phyloP scores from a whole-genome alignment of 164 flowering plant genomes.

The Brasenia schreberi region DNA sequence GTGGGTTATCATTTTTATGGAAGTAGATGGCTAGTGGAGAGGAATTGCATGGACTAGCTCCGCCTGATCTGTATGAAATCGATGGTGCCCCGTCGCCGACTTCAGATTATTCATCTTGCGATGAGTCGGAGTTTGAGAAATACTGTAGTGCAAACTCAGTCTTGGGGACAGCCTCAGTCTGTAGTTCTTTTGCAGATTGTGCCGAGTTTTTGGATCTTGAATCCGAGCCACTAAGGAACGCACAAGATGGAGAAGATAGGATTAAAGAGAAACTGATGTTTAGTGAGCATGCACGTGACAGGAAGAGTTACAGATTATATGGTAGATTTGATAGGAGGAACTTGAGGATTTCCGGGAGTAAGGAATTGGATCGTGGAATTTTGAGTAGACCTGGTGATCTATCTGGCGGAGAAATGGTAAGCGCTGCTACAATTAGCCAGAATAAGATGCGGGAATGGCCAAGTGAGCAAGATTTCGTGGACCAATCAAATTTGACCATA shows the following conservation, averaged over 20 bases:
- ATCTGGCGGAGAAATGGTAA: background rate
- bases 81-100: slow-evolving; percentile 5
- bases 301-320: background rate
- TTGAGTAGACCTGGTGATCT: background rate
- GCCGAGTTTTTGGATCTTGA: slow-evolving; percentile 48
- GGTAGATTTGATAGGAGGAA: background rate
- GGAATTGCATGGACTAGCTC: slow-evolving; percentile 15
- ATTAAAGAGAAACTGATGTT: background rate
- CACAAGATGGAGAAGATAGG: background rate
- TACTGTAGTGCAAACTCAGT: slow-evolving; percentile 82
- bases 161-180: slow-evolving; percentile 58
- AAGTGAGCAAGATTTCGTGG: background rate
- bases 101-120: slow-evolving; percentile 55
- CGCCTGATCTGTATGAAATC: slow-evolving; percentile 17
- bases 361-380: background rate
- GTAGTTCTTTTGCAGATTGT: slow-evolving; percentile 35
- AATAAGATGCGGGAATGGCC: background rate
- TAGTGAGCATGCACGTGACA: background rate
- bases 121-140: slow-evolving; percentile 70
- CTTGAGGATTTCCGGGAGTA: background rate
- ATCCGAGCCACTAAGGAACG: slow-evolving; percentile 31
- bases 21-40: slow-evolving; percentile 37
- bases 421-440: background rate
- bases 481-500: background rate
- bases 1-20: background rate